Conservation (phyloP, 495 filamentous ascomycete genomes). For the Rusavskia elegans region DNA sequence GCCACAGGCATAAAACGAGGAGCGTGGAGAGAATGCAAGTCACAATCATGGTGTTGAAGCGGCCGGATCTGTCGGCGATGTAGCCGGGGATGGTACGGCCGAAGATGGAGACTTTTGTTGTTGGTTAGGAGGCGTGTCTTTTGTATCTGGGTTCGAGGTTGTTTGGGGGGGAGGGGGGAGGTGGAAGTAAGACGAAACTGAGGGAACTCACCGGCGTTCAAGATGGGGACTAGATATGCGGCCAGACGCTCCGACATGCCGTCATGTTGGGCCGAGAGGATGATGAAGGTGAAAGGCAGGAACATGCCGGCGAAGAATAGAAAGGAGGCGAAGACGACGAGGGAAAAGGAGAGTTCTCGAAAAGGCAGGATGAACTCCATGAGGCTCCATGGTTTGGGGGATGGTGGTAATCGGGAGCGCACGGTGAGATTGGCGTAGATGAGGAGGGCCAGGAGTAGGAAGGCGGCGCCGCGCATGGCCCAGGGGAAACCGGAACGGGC, state of each 20-base stretch:
- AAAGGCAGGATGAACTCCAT: constrained; percentile 44
- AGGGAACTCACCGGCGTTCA: constrained; percentile 46
- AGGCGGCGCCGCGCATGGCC: constrained; percentile 55
- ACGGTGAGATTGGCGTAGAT: constrained; percentile 46
- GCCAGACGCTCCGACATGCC: constrained; percentile 44
- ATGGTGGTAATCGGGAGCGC: constrained; percentile 44
- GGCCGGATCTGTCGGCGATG: constrained; percentile 53
- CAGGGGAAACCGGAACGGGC: constrained; percentile 50
- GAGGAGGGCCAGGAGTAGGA: constrained; percentile 51
- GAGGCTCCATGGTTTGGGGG: constrained; percentile 32
- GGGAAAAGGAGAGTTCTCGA: constrained; percentile 35
- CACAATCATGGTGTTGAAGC: constrained; percentile 57
- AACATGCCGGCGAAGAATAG: constrained; percentile 60
- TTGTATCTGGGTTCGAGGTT: neutral
- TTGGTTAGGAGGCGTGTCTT: neutral
- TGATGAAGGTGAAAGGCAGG: constrained; percentile 58
- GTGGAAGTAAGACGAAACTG: no score
- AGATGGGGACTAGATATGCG: constrained; percentile 51
- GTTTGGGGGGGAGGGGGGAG: neutral
- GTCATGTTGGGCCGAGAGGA: constrained; percentile 35
- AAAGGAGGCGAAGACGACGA: constrained; percentile 36
- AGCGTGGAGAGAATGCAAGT: constrained; percentile 43
- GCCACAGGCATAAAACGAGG: constrained; percentile 53
- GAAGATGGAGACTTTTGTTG: constrained; percentile 25
- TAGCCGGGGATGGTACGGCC: constrained; percentile 64